A percentile compares a stretch with the other conserved stretches of the same genome.
Evolutionary conservation across 192 early-diverging fungal genomes (phyloP).

Genomic region (Phlyctochytrium planicorne): DNA sequence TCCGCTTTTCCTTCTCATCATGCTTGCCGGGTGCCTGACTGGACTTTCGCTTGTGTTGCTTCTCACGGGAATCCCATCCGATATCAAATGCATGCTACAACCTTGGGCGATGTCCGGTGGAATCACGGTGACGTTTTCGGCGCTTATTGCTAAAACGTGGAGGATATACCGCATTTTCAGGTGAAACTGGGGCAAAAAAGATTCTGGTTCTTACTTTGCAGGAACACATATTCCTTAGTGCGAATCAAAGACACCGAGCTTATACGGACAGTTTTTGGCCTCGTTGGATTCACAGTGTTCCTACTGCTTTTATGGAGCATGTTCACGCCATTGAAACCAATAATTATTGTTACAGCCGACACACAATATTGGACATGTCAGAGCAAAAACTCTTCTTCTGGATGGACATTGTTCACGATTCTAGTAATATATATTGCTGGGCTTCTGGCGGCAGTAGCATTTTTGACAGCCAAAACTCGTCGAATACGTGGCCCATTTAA

Average conservation of each 20-base stretch:
- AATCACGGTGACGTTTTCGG: conserved; percentile 12
- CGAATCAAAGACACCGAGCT: neutral
- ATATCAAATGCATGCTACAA: conserved; percentile 13
- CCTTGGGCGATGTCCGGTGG: conserved; percentile 15
- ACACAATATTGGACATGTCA: neutral
- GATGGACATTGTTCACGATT: neutral
- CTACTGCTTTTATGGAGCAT: neutral
- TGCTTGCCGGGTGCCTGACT: no score
- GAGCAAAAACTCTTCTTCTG: neutral
- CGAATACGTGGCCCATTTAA: neutral
- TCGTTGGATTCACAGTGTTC: neutral
- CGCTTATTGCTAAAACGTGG: neutral
- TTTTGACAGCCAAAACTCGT: neutral
- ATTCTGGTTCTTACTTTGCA: neutral
- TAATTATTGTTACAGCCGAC: neutral
- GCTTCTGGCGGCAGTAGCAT: neutral
- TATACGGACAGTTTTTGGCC: neutral
- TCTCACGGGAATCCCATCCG: conserved; percentile 14
- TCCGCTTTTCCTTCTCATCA: no score
- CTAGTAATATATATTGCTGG: neutral
- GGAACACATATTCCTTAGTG: neutral
- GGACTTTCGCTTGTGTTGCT: no score
- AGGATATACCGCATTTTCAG: neutral
- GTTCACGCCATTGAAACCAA: neutral
- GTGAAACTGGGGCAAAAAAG: no score